These are phyloP conservation scores for Wallacemonas sp. DNA, from an alignment of 208 protist species.

Conservation along the genomic window DNA sequence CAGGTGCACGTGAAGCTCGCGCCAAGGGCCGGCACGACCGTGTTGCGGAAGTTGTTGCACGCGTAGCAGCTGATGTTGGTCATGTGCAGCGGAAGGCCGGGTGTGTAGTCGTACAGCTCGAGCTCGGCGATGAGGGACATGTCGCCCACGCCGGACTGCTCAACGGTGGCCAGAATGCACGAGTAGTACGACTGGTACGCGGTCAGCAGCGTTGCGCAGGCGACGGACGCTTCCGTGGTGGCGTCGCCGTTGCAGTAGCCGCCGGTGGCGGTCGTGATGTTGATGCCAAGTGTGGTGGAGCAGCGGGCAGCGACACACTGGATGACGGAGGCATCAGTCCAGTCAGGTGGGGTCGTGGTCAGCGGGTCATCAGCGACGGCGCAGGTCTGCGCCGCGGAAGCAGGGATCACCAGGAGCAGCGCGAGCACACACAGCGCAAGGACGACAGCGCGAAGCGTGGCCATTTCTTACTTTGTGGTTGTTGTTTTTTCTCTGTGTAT, in stretches of 20 bases:
- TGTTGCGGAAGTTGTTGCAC: conserved; percentile 39
- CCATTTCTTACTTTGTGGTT: not conserved
- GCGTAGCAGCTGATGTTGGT: conserved; percentile 36
- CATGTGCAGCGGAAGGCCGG: conserved; percentile 37
- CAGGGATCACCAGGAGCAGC: not conserved
- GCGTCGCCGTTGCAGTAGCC: conserved; percentile 40
- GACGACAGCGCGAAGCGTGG: not conserved
- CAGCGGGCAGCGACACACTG: conserved; percentile 35
- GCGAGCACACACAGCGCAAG: not conserved
- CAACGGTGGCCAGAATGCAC: conserved; percentile 30
- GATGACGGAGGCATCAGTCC: conserved; percentile 16
- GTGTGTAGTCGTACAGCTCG: conserved; percentile 25
- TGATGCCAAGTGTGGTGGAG: conserved; percentile 20
- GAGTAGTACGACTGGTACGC: conserved; percentile 46
- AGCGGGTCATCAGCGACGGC: conserved; percentile 22
- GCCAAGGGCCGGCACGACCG: conserved; percentile 13
- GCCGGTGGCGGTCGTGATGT: conserved; percentile 14
- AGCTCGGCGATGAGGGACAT: conserved; percentile 2
- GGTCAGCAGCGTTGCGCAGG: conserved; percentile 22
- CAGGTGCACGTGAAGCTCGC: conserved; percentile 27
- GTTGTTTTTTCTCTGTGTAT: not conserved
- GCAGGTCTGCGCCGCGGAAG: conserved; percentile 23
- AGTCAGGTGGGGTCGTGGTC: conserved; percentile 12
- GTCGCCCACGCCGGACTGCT: not conserved
- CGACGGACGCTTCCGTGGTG: conserved; percentile 22